Conservation (phyloP, 768 basidiomycete genomes). For the Russula griseocarnosa region DNA sequence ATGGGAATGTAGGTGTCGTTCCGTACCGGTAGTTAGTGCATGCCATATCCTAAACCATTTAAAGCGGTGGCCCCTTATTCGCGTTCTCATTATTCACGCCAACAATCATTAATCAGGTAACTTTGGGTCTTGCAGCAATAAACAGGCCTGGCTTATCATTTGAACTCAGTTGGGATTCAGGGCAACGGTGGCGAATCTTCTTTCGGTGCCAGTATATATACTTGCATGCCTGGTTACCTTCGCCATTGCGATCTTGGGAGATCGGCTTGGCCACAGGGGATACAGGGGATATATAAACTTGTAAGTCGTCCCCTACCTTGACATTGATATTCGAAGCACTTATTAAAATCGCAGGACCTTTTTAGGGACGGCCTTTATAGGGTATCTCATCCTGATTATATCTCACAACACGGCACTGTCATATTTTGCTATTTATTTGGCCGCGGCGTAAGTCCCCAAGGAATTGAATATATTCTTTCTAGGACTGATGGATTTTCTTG, state of each 20-base stretch:
- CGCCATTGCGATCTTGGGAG: neutral
- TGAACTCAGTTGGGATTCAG: neutral
- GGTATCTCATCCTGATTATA: neutral
- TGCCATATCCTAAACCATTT: neutral
- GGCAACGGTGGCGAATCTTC: neutral
- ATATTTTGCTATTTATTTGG: neutral
- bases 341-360: neutral
- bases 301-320: neutral
- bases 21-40: neutral
- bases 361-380: neutral
- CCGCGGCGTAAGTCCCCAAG: neutral
- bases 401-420: neutral
- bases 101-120: conserved; percentile 1
- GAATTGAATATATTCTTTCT: neutral
- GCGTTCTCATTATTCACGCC: neutral
- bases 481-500: neutral
- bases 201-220: neutral
- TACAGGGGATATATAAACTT: conserved; percentile 1
- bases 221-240: neutral
- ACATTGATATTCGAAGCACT: too few relatives aligned
- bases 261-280: conserved; percentile 4
- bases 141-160: neutral
- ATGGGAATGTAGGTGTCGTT: neutral
- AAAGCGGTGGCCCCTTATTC: neutral
- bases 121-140: neutral